Conservation (phyloP, 2,329 filamentous ascomycete genomes). For the Herpotrichia juniperi region DNA sequence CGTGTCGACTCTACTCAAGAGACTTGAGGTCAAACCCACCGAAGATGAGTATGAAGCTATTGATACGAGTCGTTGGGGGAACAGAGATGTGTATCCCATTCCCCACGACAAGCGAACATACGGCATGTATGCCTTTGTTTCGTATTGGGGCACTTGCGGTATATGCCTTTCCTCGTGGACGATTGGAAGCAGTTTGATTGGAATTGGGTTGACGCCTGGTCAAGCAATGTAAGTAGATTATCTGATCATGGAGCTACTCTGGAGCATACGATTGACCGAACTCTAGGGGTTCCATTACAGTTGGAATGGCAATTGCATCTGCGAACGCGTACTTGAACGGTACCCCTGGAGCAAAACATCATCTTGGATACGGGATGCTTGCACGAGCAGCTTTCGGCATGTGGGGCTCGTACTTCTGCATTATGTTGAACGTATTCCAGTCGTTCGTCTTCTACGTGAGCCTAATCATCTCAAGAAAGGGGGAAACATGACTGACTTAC, state of each 20-base stretch:
- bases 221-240: conserved; percentile 14
- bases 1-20: too few species aligned
- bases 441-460: conserved; percentile 21
- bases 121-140: conserved; percentile 15
- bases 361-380: conserved; percentile 25
- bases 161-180: conserved; percentile 20
- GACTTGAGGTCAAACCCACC: too few species aligned
- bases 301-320: conserved; percentile 21
- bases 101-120: conserved; percentile 20
- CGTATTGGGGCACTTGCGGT: conserved; percentile 14
- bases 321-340: conserved; percentile 19
- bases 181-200: conserved; percentile 19
- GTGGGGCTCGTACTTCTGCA: conserved; percentile 24
- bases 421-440: conserved; percentile 25
- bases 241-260: too few species aligned
- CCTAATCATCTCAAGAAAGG: neutral
- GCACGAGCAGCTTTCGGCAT: conserved; percentile 22
- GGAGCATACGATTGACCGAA: too few species aligned
- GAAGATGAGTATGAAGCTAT: conserved; percentile 21
- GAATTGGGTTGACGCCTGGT: conserved; percentile 17
- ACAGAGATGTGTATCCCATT: conserved; percentile 23
- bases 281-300: neutral
- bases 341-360: conserved; percentile 16
- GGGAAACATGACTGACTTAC: neutral
- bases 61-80: conserved; percentile 21